Base-by-base conservation (phyloP, 768 basidiomycete species). In the Dioszegia aurantiaca region DNA sequence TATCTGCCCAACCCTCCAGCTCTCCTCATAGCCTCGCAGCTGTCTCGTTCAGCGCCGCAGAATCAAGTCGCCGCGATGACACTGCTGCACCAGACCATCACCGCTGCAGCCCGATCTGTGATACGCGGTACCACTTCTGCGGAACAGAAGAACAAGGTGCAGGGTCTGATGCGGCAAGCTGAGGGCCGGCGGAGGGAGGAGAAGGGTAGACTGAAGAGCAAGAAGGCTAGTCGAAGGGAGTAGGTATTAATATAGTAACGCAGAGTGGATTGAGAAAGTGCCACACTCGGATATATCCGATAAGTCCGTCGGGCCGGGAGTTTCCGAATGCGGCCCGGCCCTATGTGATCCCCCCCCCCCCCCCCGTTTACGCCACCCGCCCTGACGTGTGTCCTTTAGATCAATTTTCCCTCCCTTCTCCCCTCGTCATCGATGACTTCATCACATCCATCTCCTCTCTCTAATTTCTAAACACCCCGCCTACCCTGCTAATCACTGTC, bases 21-120 rank as follows among this genome's bases (percentile, higher is more conserved):
- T 4, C 36, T 76, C 21, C 67, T 70, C 2, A 53, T 76, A 28
- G 45, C 69, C 19, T 61, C 69, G 26, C 72, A 72, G 40, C 26
- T 43, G 4, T 58, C 67, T 19, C 64, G 75, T 19, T 64, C 63
- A 11, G 69, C 71, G 3, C 54, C 63, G 8, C 55, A 62, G 39
- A 76, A 76, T 43, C 61, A 63, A 17, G 2, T 36, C 2, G 40
- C 61, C 14, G 67, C 68, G 14, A 14, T 72, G 17, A 14, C 16
- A 3, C 59, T 66, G 2, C 58, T 76, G 9, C 65, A 76, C 46
- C 27, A 58, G 8, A 55, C 63, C 1, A 67, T 76, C 12, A 2
- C 59, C n/a, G 23, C 47, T 0, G 55, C 72, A 0, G 69, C 62
- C 0, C 14, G 47, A 21, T 57, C 57, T 2, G 53, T 66, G 12